Evolutionary conservation across 2,329 filamentous ascomycete species (phyloP).

Genomic region (Ophiostoma triangulosporum): DNA sequence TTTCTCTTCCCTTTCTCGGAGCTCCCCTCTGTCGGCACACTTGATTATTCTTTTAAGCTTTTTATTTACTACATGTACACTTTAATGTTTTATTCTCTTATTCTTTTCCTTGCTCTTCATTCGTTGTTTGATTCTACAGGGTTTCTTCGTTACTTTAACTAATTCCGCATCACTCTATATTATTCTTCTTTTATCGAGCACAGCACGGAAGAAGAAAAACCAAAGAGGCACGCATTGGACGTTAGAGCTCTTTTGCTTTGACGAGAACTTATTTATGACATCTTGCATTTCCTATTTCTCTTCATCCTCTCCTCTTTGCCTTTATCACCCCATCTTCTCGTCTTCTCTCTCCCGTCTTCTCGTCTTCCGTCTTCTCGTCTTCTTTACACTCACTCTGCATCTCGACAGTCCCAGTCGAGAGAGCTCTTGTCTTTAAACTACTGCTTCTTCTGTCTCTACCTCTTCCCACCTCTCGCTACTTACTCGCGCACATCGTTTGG

Average conservation of each 20-base stretch:
- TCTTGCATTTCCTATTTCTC: neutral
- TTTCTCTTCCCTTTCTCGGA: neutral
- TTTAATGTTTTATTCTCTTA: neutral
- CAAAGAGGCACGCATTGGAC: neutral
- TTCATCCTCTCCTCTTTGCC: neutral
- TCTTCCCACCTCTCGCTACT: neutral
- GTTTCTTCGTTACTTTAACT: neutral
- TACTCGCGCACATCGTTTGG: neutral
- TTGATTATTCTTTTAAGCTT: neutral
- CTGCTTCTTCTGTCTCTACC: neutral
- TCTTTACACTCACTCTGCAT: too few species aligned
- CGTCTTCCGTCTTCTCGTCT: neutral
- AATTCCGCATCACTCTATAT: neutral
- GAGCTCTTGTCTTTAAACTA: neutral
- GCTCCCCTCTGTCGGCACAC: neutral
- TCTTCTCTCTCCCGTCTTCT: neutral
- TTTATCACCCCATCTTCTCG: neutral
- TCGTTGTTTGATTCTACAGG: neutral
- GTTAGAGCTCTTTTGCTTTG: neutral
- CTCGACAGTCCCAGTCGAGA: neutral
- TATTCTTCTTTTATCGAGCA: neutral
- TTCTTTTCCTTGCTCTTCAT: neutral
- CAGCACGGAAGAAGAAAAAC: neutral
- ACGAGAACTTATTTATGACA: conserved; percentile 3
- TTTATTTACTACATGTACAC: neutral